A percentile compares a stretch with the other conserved stretches of the same genome.
Conservation (phyloP, 805 yeast species). For the Hanseniaspora nectarophila region DNA sequence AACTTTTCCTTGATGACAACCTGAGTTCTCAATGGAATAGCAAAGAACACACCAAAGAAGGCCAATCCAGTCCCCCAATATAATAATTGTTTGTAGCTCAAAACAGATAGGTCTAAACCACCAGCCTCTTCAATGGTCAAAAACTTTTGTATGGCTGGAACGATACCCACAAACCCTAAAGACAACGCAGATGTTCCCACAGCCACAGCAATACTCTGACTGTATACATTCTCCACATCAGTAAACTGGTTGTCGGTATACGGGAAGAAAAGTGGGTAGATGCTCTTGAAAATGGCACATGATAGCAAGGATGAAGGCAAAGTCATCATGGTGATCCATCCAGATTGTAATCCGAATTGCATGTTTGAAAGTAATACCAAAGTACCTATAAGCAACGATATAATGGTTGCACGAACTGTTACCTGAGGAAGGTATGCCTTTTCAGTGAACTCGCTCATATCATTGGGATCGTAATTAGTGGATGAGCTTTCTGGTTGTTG, state of each 20-base stretch:
- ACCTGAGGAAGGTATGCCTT: constrained; percentile 52
- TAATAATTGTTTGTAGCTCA: constrained; percentile 43
- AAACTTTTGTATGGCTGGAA: constrained; percentile 90
- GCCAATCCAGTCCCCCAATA: constrained; percentile 82
- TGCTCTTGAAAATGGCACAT: constrained; percentile 62
- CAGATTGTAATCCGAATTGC: constrained; percentile 93
- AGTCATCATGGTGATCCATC: constrained; percentile 99
- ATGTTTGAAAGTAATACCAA: constrained; percentile 78
- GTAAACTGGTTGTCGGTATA: constrained; percentile 40
- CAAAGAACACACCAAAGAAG: constrained; percentile 90
- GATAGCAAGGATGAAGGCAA: constrained; percentile 85
- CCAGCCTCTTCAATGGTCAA: constrained; percentile 71
- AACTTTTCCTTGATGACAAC: constrained; percentile 79
- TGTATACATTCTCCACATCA: constrained; percentile 88
- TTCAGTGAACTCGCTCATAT: constrained; percentile 28
- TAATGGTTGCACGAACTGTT: constrained; percentile 59
- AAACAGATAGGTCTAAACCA: constrained; percentile 22
- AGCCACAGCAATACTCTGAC: constrained; percentile 88
- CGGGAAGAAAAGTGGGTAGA: constrained; percentile 26
- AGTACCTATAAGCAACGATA: constrained; percentile 78
- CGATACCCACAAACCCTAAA: constrained; percentile 86
- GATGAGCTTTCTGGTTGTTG: neutral
- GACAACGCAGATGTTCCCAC: constrained; percentile 96
- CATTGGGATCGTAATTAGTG: neutral
- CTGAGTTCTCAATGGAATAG: constrained; percentile 75